Percentiles rank a stretch among this genome's conserved stretches.
phyloP scores from a whole-genome alignment of 2,329 filamentous ascomycete genomes.

The Kalaharituber pfeilii region DNA sequence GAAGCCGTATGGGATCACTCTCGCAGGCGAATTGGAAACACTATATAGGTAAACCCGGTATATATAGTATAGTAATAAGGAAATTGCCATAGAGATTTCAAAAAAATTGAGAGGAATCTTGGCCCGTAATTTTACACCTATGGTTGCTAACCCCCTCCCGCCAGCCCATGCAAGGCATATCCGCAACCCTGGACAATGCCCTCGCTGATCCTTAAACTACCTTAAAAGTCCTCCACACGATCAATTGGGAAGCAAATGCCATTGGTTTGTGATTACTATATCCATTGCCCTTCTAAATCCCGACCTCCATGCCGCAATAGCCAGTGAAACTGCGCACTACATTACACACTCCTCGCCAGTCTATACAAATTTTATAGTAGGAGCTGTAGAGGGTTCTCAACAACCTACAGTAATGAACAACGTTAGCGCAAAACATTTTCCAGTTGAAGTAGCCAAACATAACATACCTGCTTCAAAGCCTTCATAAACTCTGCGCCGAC shows the following conservation, averaged over 20 bases:
- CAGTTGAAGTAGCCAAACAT: not conserved
- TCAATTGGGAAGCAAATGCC: not conserved
- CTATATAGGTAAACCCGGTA: too few relatives aligned
- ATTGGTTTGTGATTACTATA: conserved; percentile 1
- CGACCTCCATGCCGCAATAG: not conserved
- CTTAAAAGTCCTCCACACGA: too few relatives aligned
- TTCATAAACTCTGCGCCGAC: conserved; percentile 93
- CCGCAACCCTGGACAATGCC: too few relatives aligned
- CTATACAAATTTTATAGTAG: conserved; percentile 49
- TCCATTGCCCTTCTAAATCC: not conserved
- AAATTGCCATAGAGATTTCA: too few relatives aligned
- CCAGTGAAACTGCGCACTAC: not conserved
- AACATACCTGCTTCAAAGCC: conserved; percentile 65
- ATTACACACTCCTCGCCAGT: not conserved
- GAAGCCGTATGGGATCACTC: too few relatives aligned
- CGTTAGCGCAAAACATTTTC: not conserved
- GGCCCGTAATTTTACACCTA: too few relatives aligned
- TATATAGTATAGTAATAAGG: too few relatives aligned
- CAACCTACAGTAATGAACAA: conserved; percentile 36
- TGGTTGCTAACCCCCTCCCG: too few relatives aligned
- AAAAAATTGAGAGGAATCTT: too few relatives aligned
- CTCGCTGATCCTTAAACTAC: too few relatives aligned
- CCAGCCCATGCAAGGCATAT: too few relatives aligned
- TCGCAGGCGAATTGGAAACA: too few relatives aligned
- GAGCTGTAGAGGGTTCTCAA: conserved; percentile 93